Evolutionary conservation across 768 basidiomycete species (phyloP).

Genomic region (Tulasnella sp.): DNA sequence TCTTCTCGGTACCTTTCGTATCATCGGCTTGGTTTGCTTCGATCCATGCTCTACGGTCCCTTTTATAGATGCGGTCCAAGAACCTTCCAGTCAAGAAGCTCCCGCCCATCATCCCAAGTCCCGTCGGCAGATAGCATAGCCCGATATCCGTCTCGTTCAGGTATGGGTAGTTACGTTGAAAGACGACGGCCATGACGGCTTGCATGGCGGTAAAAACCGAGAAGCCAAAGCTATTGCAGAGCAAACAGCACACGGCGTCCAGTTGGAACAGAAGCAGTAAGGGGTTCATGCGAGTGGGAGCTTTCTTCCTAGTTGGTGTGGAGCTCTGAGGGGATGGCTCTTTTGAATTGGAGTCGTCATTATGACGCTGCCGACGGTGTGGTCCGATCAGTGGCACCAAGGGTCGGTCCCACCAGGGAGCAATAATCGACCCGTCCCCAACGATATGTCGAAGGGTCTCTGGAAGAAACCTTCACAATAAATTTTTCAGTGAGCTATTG

Average conservation of each 20-base stretch:
- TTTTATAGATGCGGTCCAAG: conserved; percentile 25
- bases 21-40: neutral
- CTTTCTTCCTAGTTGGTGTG: neutral
- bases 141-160: conserved; percentile 30
- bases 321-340: neutral
- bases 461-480: conserved; percentile 28
- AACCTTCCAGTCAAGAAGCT: conserved; percentile 26
- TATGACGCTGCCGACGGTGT: conserved; percentile 15
- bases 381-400: conserved; percentile 25
- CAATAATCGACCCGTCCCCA: conserved; percentile 36
- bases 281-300: conserved; percentile 2
- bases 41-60: conserved; percentile 8
- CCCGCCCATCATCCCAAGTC: conserved; percentile 26
- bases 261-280: conserved; percentile 21
- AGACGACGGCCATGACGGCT: conserved; percentile 23
- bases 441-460: conserved; percentile 36
- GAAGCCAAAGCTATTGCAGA: neutral
- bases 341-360: conserved; percentile 19
- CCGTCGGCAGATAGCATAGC: conserved; percentile 30
- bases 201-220: conserved; percentile 20
- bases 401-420: conserved; percentile 26
- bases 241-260: conserved; percentile 18
- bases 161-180: conserved; percentile 27
- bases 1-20: neutral
- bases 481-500: neutral